These are phyloP conservation scores for Colletotrichum magnum DNA, from an alignment of 2,329 filamentous ascomycete genomes.

Conservation along the genomic window DNA sequence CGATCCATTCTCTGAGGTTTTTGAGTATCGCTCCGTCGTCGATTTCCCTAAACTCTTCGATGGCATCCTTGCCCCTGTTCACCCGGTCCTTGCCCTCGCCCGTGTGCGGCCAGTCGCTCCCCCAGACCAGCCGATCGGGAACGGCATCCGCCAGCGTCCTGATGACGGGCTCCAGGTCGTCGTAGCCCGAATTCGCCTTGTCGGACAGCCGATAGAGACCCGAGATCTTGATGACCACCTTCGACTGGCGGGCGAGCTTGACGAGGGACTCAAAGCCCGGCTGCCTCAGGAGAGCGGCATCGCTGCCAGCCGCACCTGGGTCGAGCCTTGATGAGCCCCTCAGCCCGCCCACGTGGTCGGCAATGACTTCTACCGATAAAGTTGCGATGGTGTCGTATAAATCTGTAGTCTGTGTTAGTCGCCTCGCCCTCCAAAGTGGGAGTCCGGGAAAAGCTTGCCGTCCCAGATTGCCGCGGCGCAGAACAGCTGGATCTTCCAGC, in stretches of 20 bases:
- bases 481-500: constrained; percentile 22
- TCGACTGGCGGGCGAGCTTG: background rate
- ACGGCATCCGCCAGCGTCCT: constrained; percentile 4
- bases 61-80: background rate
- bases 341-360: constrained; percentile 29
- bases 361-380: constrained; percentile 18
- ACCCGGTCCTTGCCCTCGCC: constrained; percentile 20
- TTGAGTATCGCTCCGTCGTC: background rate
- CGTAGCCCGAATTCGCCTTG: background rate
- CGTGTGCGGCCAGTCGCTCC: constrained; percentile 36
- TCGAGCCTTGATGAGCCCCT: constrained; percentile 7
- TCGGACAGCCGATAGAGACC: constrained; percentile 15
- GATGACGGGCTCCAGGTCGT: constrained; percentile 21
- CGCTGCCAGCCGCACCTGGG: background rate
- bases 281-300: background rate
- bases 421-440: background rate
- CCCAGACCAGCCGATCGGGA: constrained; percentile 23
- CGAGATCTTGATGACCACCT: constrained; percentile 21
- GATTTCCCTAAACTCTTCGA: constrained; percentile 4
- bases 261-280: constrained; percentile 2
- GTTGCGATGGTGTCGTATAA: background rate
- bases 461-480: constrained; percentile 12
- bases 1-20: constrained; percentile 15
- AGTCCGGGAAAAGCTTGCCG: background rate
- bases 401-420: background rate